phyloP scores from a whole-genome alignment of 805 yeast species.

The Pichia scutulata region DNA sequence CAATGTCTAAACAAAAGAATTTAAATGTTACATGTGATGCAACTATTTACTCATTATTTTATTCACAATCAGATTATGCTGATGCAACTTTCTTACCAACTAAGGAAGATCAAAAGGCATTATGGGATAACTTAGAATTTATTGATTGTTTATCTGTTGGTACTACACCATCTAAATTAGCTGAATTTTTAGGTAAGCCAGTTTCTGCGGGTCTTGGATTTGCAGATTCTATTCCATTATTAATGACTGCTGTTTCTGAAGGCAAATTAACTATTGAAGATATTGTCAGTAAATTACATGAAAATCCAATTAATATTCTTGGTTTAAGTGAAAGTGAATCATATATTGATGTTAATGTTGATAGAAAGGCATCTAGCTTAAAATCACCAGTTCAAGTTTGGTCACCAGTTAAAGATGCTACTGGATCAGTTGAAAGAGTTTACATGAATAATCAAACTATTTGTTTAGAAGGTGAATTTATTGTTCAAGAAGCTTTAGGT shows the following conservation, averaged over 20 bases:
- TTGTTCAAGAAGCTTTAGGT: constrained; percentile 56
- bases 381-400: constrained; percentile 35
- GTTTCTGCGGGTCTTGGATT: constrained; percentile 70
- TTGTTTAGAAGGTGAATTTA: constrained; percentile 73
- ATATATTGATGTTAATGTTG: constrained; percentile 73
- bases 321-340: constrained; percentile 77
- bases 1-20: constrained; percentile 77
- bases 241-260: constrained; percentile 70
- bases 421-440: constrained; percentile 87
- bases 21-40: constrained; percentile 87
- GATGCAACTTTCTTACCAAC: constrained; percentile 72
- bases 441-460: constrained; percentile 69
- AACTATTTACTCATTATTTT: constrained; percentile 68
- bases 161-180: constrained; percentile 62
- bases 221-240: constrained; percentile 72
- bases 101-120: constrained; percentile 66
- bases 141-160: constrained; percentile 90
- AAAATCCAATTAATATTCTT: constrained; percentile 76
- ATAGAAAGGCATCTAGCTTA: constrained; percentile 46
- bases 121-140: constrained; percentile 67
- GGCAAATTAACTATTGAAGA: constrained; percentile 67
- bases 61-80: constrained; percentile 64
- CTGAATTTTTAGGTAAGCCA: constrained; percentile 53
- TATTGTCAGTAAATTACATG: constrained; percentile 65
- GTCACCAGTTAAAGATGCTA: constrained; percentile 50